phyloP scores from a whole-genome alignment of 2,329 filamentous ascomycete species.

The Alternaria sp. region DNA sequence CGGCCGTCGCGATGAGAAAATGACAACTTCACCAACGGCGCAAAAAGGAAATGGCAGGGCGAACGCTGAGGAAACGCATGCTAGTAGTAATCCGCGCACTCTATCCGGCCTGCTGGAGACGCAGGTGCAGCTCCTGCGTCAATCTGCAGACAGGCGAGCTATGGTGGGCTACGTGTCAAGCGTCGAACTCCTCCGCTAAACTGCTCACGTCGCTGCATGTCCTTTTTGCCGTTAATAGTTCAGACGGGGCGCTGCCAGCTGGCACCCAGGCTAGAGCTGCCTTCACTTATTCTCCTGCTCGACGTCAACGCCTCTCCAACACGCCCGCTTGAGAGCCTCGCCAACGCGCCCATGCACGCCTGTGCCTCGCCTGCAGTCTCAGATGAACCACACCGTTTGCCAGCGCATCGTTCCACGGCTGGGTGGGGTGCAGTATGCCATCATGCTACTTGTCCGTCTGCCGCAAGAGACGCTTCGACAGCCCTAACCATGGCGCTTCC shows the following conservation, averaged over 20 bases:
- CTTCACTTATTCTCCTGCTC: slow-evolving; percentile 27
- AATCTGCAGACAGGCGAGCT: slow-evolving; percentile 48
- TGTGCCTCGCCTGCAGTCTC: slow-evolving; percentile 28
- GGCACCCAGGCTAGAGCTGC: slow-evolving; percentile 37
- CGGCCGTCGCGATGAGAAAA: slow-evolving; percentile 17
- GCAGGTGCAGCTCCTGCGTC: slow-evolving; percentile 50
- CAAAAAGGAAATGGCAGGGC: slow-evolving; percentile 33
- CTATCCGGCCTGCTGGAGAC: slow-evolving; percentile 43
- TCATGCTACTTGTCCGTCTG: slow-evolving; percentile 15
- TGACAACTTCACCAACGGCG: slow-evolving; percentile 9
- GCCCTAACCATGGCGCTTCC: slow-evolving; percentile 14
- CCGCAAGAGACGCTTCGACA: slow-evolving; percentile 10
- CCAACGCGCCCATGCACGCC: slow-evolving; percentile 29
- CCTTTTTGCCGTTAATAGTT: slow-evolving; percentile 34
- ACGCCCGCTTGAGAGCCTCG: slow-evolving; percentile 20
- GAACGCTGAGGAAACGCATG: slow-evolving; percentile 31
- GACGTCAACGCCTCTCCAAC: slow-evolving; percentile 25
- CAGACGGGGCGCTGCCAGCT: slow-evolving; percentile 47
- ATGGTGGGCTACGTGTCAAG: slow-evolving; percentile 47
- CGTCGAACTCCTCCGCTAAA: slow-evolving; percentile 43
- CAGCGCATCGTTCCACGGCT: slow-evolving; percentile 33
- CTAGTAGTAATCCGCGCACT: slow-evolving; percentile 44
- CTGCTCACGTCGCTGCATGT: slow-evolving; percentile 40
- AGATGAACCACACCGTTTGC: slow-evolving; percentile 26
- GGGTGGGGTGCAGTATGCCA: slow-evolving; percentile 21